phyloP scores from a whole-genome alignment of 371 early-diverging fungal genomes.

The Mucor mucedo region DNA sequence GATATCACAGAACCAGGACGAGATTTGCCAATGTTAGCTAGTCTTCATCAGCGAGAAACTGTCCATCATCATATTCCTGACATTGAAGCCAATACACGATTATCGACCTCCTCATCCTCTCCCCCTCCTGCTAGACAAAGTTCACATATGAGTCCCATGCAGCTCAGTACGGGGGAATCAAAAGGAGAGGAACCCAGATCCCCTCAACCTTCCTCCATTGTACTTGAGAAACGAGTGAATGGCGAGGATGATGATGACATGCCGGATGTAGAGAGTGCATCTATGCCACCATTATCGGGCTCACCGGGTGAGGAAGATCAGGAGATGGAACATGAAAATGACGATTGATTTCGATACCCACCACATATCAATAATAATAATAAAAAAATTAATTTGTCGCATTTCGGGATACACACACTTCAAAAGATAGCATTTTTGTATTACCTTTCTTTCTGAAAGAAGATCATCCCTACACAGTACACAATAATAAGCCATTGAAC shows the following conservation, averaged over 20 bases:
- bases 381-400: too few species aligned
- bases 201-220: neutral
- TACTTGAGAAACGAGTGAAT: neutral
- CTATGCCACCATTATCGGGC: too few species aligned
- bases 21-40: neutral
- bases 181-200: neutral
- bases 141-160: neutral
- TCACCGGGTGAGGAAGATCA: neutral
- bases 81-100: neutral
- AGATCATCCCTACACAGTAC: too few species aligned
- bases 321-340: constrained; percentile 2
- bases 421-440: too few species aligned
- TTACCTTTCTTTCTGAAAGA: too few species aligned
- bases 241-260: constrained; percentile 2
- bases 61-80: neutral
- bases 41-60: neutral
- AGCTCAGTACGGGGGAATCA: neutral
- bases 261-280: neutral
- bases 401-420: too few species aligned
- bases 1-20: neutral
- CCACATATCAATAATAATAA: too few species aligned
- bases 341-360: too few species aligned
- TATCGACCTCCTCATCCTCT: neutral
- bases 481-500: too few species aligned
- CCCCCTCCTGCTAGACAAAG: neutral